phyloP scores from a whole-genome alignment of 2,329 filamentous ascomycete species.

The Ceratocystis cubensis region DNA sequence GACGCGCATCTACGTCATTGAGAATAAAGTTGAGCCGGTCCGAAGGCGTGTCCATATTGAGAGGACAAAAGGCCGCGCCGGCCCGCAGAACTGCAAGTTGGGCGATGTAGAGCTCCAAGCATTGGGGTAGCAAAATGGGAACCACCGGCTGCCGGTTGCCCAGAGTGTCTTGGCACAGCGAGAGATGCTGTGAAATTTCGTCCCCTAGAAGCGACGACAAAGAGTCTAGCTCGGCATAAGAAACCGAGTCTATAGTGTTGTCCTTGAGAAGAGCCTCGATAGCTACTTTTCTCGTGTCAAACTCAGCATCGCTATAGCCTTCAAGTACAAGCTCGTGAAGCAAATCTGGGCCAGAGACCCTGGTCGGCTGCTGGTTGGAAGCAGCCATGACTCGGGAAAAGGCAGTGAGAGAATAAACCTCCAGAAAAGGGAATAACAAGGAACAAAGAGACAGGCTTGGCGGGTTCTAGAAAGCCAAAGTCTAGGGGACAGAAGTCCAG shows the following conservation, averaged over 20 bases:
- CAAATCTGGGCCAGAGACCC: constrained; percentile 34
- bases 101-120: constrained; percentile 62
- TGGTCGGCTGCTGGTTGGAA: constrained; percentile 33
- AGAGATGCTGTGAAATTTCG: not conserved
- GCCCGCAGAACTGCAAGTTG: constrained; percentile 67
- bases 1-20: constrained; percentile 55
- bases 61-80: constrained; percentile 74
- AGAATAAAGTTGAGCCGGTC: constrained; percentile 72
- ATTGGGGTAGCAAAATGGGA: constrained; percentile 67
- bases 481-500: too few relatives aligned
- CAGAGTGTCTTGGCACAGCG: not conserved
- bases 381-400: not conserved
- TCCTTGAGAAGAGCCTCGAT: not conserved
- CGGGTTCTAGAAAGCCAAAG: not conserved
- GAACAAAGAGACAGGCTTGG: not conserved
- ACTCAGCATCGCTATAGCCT: not conserved
- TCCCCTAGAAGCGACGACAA: not conserved
- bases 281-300: not conserved
- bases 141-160: constrained; percentile 37
- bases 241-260: not conserved
- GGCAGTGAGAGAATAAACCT: not conserved
- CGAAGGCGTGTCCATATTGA: constrained; percentile 63
- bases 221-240: constrained; percentile 1
- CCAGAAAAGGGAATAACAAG: not conserved
- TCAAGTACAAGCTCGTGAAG: constrained; percentile 46